Conservation (phyloP, 768 basidiomycete species). For the Collybia sordida region DNA sequence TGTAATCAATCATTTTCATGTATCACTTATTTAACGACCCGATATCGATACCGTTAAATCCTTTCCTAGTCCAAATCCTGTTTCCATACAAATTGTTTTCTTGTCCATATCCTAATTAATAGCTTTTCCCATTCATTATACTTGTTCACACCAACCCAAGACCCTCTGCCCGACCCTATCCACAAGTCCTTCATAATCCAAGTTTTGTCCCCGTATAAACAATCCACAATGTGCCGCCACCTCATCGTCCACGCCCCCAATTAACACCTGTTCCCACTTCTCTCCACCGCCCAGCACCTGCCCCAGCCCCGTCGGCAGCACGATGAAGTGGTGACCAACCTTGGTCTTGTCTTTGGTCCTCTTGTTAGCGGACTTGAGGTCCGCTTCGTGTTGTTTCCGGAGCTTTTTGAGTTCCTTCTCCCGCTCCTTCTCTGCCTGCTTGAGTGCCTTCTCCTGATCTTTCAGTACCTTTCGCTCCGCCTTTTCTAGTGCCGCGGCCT, state of each 20-base stretch:
- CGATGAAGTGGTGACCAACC: constrained; percentile 46
- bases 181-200: constrained; percentile 50
- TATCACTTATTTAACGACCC: no score
- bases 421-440: constrained; percentile 15
- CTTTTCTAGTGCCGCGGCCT: constrained; percentile 4
- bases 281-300: constrained; percentile 39
- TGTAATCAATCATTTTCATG: no score
- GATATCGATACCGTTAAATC: no score
- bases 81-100: no score
- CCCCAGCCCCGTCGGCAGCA: constrained; percentile 47
- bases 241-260: constrained; percentile 52
- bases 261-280: constrained; percentile 51
- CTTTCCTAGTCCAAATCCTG: no score
- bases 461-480: constrained; percentile 14
- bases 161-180: constrained; percentile 41
- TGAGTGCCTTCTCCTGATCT: constrained; percentile 18
- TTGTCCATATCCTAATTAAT: background rate
- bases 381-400: constrained; percentile 16
- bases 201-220: constrained; percentile 49
- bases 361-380: constrained; percentile 18
- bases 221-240: constrained; percentile 57
- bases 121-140: no score
- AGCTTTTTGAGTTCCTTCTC: constrained; percentile 16
- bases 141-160: constrained; percentile 42
- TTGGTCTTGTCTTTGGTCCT: constrained; percentile 24